Evolutionary conservation across 169 alveolate genomes (phyloP).

Genomic region (Plasmodium fragile): DNA sequence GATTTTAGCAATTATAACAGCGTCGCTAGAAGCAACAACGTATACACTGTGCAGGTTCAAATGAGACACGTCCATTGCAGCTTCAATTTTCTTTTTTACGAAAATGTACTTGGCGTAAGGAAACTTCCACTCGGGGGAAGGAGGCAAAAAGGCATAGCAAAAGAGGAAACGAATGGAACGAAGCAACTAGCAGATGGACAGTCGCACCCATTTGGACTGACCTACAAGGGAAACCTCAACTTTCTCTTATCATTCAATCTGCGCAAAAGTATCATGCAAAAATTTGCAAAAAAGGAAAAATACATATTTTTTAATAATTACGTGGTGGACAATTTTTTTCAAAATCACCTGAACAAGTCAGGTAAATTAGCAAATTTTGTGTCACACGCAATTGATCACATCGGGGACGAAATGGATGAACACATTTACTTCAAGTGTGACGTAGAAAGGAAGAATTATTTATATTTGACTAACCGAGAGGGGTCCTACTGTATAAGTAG

Average conservation of each 20-base stretch:
- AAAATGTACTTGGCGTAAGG: not conserved
- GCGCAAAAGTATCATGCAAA: constrained; percentile 6
- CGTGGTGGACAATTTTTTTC: constrained; percentile 10
- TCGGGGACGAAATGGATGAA: constrained; percentile 17
- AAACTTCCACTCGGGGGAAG: not conserved
- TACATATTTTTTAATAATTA: constrained; percentile 20
- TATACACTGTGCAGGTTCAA: not conserved
- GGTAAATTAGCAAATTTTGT: not conserved
- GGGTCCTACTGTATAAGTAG: constrained; percentile 23
- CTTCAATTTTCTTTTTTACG: constrained; percentile 40
- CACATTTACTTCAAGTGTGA: not conserved
- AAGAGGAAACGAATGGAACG: not conserved
- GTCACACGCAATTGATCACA: not conserved
- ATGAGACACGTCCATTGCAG: not conserved
- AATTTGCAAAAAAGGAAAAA: constrained; percentile 19
- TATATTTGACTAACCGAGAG: not conserved
- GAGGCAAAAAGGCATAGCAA: not conserved
- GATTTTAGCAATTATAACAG: constrained; percentile 27
- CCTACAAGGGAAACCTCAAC: constrained; percentile 17
- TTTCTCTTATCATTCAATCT: constrained; percentile 5
- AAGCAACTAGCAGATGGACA: not conserved
- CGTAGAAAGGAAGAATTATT: constrained; percentile 4
- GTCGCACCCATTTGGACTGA: not conserved
- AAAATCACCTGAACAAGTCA: constrained; percentile 10
- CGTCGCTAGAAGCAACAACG: constrained; percentile 21